Evolutionary conservation across 441 rosid species (phyloP).

Genomic region (Corymbia citriodora): DNA sequence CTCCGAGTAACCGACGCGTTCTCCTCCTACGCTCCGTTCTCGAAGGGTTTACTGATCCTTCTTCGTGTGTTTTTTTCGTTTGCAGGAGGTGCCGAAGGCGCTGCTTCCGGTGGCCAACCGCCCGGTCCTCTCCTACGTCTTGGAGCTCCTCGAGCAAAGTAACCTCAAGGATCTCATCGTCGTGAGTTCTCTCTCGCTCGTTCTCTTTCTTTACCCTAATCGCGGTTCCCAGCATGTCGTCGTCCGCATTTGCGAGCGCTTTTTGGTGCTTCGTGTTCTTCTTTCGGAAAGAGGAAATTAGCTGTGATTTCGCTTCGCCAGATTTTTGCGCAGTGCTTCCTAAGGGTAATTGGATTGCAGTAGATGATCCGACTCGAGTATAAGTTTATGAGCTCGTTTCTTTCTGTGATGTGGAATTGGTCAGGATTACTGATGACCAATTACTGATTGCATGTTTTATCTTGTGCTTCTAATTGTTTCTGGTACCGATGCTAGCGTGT

Average conservation of each 20-base stretch:
- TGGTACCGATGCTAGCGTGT: not conserved
- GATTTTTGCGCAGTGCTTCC: not conserved
- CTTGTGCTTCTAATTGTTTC: not conserved
- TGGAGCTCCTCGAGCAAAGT: conserved; percentile 72
- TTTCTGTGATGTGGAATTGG: not conserved
- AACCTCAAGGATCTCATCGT: conserved; percentile 91
- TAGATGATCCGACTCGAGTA: not conserved
- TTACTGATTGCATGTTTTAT: not conserved
- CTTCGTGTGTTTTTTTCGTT: not conserved
- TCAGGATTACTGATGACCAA: not conserved
- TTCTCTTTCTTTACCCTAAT: not conserved
- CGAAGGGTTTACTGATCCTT: not conserved
- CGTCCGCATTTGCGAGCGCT: not conserved
- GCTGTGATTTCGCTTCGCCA: not conserved
- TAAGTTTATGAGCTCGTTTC: not conserved
- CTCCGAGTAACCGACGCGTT: not conserved
- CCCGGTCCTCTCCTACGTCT: conserved; percentile 69
- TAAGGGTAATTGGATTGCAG: not conserved
- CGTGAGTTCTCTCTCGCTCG: conserved; percentile 26
- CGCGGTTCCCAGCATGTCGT: not conserved
- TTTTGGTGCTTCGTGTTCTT: not conserved
- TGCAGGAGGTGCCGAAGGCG: conserved; percentile 88
- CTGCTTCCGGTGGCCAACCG: conserved; percentile 89
- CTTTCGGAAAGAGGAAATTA: not conserved
- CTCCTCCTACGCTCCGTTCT: not conserved